phyloP scores from a whole-genome alignment of 805 yeast species.

The Yarrowia alimentaria region DNA sequence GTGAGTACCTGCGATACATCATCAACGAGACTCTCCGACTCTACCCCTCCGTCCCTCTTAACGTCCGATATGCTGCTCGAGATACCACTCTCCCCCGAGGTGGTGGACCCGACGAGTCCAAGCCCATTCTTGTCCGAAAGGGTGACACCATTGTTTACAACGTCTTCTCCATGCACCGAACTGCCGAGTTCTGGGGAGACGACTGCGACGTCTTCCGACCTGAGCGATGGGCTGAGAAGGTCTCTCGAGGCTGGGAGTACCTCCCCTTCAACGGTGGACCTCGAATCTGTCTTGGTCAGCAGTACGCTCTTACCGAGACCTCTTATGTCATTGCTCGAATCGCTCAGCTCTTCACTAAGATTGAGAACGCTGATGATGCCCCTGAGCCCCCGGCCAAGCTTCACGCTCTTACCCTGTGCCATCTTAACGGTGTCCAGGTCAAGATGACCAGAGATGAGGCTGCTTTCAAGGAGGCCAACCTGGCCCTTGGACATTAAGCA shows the following conservation, averaged over 20 bases:
- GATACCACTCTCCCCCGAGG: slow-evolving; percentile 53
- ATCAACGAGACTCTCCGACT: slow-evolving; percentile 51
- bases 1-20: slow-evolving; percentile 49
- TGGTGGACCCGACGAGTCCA: slow-evolving; percentile 46
- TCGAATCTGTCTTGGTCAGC: slow-evolving; percentile 55
- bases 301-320: slow-evolving; percentile 54
- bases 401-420: slow-evolving; percentile 22
- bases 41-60: slow-evolving; percentile 53
- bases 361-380: slow-evolving; percentile 10
- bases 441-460: slow-evolving; percentile 18
- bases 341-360: slow-evolving; percentile 33
- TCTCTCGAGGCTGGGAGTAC: slow-evolving; percentile 45
- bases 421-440: slow-evolving; percentile 4
- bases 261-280: slow-evolving; percentile 58
- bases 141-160: slow-evolving; percentile 45
- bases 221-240: slow-evolving; percentile 48
- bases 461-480: neutral
- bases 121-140: slow-evolving; percentile 46
- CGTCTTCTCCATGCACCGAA: slow-evolving; percentile 47
- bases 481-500: neutral
- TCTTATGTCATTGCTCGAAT: slow-evolving; percentile 47
- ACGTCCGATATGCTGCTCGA: slow-evolving; percentile 47
- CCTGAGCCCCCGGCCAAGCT: neutral
- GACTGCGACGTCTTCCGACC: slow-evolving; percentile 48
- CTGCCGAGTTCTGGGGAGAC: slow-evolving; percentile 44